A percentile compares a stretch with the other conserved stretches of the same genome.
Evolutionary conservation across 2,329 filamentous ascomycete genomes (phyloP).

Genomic region (Xylaria sp.): DNA sequence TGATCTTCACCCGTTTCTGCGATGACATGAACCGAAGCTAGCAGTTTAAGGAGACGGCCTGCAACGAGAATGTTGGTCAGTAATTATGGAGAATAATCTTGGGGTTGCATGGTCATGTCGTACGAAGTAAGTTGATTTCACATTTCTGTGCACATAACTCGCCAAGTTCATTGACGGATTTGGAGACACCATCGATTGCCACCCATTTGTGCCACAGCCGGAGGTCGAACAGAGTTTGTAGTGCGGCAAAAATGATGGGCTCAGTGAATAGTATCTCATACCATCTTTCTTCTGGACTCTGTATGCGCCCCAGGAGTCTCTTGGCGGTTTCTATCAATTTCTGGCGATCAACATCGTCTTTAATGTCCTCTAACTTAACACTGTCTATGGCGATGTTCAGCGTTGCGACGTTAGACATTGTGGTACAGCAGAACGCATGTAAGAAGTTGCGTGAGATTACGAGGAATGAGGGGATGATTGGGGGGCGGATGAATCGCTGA

Average conservation of each 20-base stretch:
- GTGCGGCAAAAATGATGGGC: constrained; percentile 29
- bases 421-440: neutral
- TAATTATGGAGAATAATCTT: neutral
- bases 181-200: constrained; percentile 23
- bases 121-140: constrained; percentile 35
- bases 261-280: constrained; percentile 27
- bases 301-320: constrained; percentile 30
- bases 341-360: constrained; percentile 29
- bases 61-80: neutral
- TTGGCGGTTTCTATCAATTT: constrained; percentile 28
- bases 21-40: constrained; percentile 32
- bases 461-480: neutral
- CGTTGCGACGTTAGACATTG: constrained; percentile 1
- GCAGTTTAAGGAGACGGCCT: constrained; percentile 33
- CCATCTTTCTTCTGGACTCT: constrained; percentile 32
- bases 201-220: constrained; percentile 35
- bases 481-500: neutral
- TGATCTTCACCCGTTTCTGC: constrained; percentile 35
- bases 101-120: neutral
- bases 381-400: constrained; percentile 1
- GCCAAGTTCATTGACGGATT: constrained; percentile 28
- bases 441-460: too few species aligned
- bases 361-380: constrained; percentile 20
- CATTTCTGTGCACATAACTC: constrained; percentile 25
- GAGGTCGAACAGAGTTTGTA: constrained; percentile 32